Conservation (phyloP, 306 rosid species). For the Senna siamea region DNA sequence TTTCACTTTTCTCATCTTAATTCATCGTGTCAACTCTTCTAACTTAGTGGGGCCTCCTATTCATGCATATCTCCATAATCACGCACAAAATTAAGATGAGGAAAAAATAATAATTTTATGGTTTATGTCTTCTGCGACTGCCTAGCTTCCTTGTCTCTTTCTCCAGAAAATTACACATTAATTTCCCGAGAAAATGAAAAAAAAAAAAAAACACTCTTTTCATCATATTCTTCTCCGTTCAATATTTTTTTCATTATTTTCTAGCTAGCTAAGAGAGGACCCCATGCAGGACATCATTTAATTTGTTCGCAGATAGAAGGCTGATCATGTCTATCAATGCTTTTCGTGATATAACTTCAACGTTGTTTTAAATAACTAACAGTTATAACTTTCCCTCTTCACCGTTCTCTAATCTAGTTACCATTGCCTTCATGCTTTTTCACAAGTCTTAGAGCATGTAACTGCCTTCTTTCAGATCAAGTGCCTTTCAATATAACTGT, state of each 20-base stretch:
- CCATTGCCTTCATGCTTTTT: too few species aligned
- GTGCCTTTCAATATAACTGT: too few species aligned
- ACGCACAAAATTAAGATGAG: not conserved
- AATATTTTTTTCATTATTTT: not conserved
- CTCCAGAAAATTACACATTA: not conserved
- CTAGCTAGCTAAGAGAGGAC: not conserved
- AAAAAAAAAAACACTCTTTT: too few species aligned
- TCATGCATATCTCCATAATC: not conserved
- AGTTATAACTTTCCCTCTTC: too few species aligned
- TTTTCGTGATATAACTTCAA: too few species aligned
- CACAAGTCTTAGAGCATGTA: too few species aligned
- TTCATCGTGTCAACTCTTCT: constrained; percentile 36
- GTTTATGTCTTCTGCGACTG: constrained; percentile 8
- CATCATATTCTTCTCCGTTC: not conserved
- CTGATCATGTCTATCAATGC: too few species aligned
- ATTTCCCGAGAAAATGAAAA: not conserved
- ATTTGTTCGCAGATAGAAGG: too few species aligned
- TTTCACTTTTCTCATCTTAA: constrained; percentile 27
- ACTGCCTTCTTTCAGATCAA: too few species aligned
- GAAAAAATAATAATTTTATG: constrained; percentile 2
- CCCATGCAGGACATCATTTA: not conserved
- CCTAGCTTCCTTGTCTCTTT: constrained; percentile 23
- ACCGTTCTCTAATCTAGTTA: too few species aligned
- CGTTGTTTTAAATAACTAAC: too few species aligned
- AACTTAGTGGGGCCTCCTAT: constrained; percentile 30